Conservation (phyloP, 2,329 filamentous ascomycete genomes). For the Talaromyces sp. region DNA sequence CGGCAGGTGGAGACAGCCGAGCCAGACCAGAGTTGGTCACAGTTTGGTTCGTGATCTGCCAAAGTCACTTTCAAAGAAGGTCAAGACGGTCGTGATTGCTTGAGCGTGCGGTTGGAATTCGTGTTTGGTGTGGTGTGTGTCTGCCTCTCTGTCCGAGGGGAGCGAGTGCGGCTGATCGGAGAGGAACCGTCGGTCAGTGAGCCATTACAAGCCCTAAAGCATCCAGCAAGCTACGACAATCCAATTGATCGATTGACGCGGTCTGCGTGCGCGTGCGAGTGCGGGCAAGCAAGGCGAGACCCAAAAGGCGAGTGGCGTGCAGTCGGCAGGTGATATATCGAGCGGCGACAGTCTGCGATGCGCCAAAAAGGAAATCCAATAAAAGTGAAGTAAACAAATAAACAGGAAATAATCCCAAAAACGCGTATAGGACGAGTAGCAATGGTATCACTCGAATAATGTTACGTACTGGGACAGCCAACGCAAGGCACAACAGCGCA, state of each 20-base stretch:
- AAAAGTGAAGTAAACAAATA: not conserved
- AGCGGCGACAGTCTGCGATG: not conserved
- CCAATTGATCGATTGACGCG: not conserved
- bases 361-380: not conserved
- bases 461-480: not conserved
- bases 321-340: not conserved
- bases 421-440: not conserved
- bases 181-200: not conserved
- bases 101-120: not conserved
- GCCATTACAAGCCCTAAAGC: not conserved
- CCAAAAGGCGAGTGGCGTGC: not conserved
- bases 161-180: not conserved
- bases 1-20: slow-evolving; percentile 12
- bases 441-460: not conserved
- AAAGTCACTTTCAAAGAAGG: not conserved
- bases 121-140: not conserved
- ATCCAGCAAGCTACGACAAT: not conserved
- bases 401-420: not conserved
- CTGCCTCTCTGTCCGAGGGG: no score
- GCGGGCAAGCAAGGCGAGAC: not conserved
- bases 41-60: no score
- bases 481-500: slow-evolving; percentile 8
- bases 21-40: not conserved
- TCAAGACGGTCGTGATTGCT: not conserved
- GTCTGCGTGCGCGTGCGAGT: not conserved